phyloP scores from a whole-genome alignment of 345 rosid genomes.

The Hevea brasiliensis region DNA sequence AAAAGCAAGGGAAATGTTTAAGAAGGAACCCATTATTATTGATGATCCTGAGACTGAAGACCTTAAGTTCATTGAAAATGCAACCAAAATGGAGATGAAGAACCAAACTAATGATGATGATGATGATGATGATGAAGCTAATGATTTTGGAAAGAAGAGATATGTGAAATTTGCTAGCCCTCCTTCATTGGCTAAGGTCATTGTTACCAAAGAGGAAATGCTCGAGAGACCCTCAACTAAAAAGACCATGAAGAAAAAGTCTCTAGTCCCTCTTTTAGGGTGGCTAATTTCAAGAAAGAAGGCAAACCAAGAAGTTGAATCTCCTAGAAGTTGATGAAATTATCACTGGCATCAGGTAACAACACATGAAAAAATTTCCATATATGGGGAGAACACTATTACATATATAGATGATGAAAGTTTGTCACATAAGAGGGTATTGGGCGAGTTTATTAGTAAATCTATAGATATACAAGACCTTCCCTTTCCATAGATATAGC shows the following conservation, averaged over 20 bases:
- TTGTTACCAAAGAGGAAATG: conserved; percentile 17
- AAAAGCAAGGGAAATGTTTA: conserved; percentile 21
- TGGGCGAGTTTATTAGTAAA: too few relatives aligned
- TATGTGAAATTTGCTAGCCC: conserved; percentile 34
- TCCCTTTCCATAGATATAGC: too few relatives aligned
- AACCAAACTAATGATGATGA: background rate
- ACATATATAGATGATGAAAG: too few relatives aligned
- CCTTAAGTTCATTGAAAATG: conserved; percentile 42
- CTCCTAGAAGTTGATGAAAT: conserved; percentile 7
- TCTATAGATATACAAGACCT: too few relatives aligned
- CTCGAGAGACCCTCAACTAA: background rate
- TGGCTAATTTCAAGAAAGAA: conserved; percentile 35
- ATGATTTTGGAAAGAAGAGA: conserved; percentile 9
- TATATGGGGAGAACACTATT: too few relatives aligned
- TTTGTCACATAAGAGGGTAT: too few relatives aligned
- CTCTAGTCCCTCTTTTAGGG: conserved; percentile 17
- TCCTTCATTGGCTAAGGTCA: conserved; percentile 20
- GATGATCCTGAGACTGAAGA: conserved; percentile 44
- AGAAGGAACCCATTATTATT: conserved; percentile 21
- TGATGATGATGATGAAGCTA: background rate
- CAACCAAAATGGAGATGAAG: conserved; percentile 18
- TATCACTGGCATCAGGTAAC: background rate
- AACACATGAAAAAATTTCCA: background rate
- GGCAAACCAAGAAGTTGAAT: conserved; percentile 10
- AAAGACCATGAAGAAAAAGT: conserved; percentile 4